phyloP scores from a whole-genome alignment of 2,329 filamentous ascomycete genomes.

The Aspergillus neotritici region DNA sequence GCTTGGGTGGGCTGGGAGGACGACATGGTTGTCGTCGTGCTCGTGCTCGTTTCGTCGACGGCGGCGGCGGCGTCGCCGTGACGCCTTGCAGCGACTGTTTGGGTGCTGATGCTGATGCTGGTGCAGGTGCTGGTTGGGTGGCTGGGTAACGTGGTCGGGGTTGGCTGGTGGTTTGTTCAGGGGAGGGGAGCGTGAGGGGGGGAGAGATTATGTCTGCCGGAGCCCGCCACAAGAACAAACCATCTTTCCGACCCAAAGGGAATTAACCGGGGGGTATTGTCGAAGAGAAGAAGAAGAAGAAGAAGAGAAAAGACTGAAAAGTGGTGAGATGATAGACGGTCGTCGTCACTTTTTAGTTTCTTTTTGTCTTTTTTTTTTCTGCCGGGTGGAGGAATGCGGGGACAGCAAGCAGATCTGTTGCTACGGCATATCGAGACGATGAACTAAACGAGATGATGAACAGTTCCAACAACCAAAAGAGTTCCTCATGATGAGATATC shows the following conservation, averaged over 20 bases:
- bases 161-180: neutral
- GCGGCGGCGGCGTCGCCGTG: neutral
- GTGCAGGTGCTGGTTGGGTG: conserved; percentile 2
- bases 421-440: no score
- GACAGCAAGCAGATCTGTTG: conserved; percentile 16
- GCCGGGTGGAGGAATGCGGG: conserved; percentile 18
- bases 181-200: neutral
- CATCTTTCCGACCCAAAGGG: conserved; percentile 19
- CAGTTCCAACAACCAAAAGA: no score
- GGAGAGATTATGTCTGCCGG: conserved; percentile 5
- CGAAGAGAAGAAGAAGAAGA: neutral
- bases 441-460: no score
- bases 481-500: no score
- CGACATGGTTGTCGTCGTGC: conserved; percentile 6
- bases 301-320: conserved; percentile 1
- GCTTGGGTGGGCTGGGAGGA: conserved; percentile 19
- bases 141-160: neutral
- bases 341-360: neutral
- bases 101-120: neutral
- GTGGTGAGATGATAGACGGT: neutral
- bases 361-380: conserved; percentile 4
- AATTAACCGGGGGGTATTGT: neutral
- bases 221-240: conserved; percentile 12
- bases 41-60: no score
- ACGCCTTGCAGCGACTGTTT: neutral